A percentile compares a stretch with the other conserved stretches of the same genome.
Evolutionary conservation across 164 flowering plant species (phyloP).

Genomic region (Warburgia ugandensis): DNA sequence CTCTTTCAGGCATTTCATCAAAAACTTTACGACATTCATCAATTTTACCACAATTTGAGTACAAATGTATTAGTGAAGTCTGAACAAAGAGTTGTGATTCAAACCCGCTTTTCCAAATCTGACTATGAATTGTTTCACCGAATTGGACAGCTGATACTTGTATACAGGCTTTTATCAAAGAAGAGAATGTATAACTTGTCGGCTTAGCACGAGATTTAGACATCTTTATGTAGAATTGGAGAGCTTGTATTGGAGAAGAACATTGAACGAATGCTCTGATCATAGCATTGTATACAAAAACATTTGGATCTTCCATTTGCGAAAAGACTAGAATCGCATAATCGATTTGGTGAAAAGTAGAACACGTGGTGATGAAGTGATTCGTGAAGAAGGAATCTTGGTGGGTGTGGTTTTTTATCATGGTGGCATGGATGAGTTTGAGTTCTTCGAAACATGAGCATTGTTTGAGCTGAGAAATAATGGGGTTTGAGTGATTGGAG

Average conservation of each 20-base stretch:
- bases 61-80: constrained; percentile 59
- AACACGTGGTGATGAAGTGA: constrained; percentile 51
- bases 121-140: constrained; percentile 57
- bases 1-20: constrained; percentile 78
- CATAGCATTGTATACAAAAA: constrained; percentile 67
- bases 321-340: constrained; percentile 39
- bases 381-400: constrained; percentile 52
- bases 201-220: constrained; percentile 31
- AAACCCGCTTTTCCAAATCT: constrained; percentile 60
- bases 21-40: constrained; percentile 45
- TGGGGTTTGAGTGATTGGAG: not conserved
- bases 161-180: constrained; percentile 57
- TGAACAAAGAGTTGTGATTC: constrained; percentile 45
- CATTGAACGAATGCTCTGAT: constrained; percentile 42
- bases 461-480: constrained; percentile 22
- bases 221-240: constrained; percentile 36
- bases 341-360: constrained; percentile 25
- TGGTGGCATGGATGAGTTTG: constrained; percentile 34
- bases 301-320: constrained; percentile 52
- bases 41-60: constrained; percentile 28
- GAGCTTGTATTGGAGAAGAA: constrained; percentile 29
- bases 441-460: constrained; percentile 30
- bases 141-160: constrained; percentile 14
- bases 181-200: constrained; percentile 57
- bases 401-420: constrained; percentile 39